Base-by-base conservation (phyloP, 768 basidiomycete genomes). In the Tulasnella sp. region DNA sequence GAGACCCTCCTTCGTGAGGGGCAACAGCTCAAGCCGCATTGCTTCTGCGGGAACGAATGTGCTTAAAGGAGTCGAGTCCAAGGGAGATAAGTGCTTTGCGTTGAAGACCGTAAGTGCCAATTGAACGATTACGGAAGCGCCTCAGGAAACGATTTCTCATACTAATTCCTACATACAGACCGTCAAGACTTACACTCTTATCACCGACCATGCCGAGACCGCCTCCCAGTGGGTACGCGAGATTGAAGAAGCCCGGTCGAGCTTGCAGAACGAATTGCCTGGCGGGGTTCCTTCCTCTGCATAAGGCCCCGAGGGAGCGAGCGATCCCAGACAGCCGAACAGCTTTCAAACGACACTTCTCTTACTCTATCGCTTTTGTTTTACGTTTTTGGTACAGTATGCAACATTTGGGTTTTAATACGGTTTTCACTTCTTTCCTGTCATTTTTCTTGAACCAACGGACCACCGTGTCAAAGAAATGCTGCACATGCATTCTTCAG, bases 21-120 rank as follows among this genome's bases (percentile, higher is more conserved):
- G 31, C 31, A 44, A 31, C 18, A 41, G 41, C 44, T 42, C 44
- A 41, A 76, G 75, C n/a, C 44, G 73, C 40, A 42, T 42, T 42
- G 42, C 42, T 9, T 8, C 42, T 14, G 20, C 44, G 14, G 75
- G 34, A 28, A 48, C 44, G 42, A 73, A 24, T 24, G 28, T 80
- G 3, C 28, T 80, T 0, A 37, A 22, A 72, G 73, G 48, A 22
- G 78, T 80, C 9, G 78, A 80, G 40, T n/a, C 44, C 6, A 80
- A 80, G 72, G 78, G 78, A 12, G 78, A 80, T 34, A 80, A 74
- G 72, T 6, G 1, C 22, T 80, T 80, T 73, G 69, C 73, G 34
- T 64, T 80, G 24, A 64, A 58, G 48, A 73, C 78, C 6, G 78
- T 80, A 28, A 73, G 78, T 44, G 54, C 8, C n/a, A 11, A 37